A percentile compares a stretch with the other conserved stretches of the same genome.
Evolutionary conservation across 345 rosid genomes (phyloP).

Genomic region (Salix caprea): DNA sequence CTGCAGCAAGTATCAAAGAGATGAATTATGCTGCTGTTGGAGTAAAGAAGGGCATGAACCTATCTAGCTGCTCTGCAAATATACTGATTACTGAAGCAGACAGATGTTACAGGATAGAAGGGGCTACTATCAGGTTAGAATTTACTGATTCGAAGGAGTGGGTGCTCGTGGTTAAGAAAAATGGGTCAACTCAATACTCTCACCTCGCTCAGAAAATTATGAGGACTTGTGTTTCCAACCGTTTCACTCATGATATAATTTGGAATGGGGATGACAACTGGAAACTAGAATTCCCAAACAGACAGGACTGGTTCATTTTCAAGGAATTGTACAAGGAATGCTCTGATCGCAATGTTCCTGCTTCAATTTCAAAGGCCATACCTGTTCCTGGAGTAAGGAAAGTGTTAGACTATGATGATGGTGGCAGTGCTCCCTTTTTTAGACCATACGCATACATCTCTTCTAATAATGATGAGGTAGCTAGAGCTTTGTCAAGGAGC

Average conservation of each 20-base stretch:
- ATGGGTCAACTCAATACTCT: slow-evolving; percentile 38
- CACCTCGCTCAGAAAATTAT: slow-evolving; percentile 52
- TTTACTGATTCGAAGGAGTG: slow-evolving; percentile 57
- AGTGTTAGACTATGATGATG: slow-evolving; percentile 50
- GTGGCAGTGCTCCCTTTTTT: slow-evolving; percentile 27
- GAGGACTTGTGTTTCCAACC: slow-evolving; percentile 59
- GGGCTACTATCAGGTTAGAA: slow-evolving; percentile 53
- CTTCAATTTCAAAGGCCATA: slow-evolving; percentile 45
- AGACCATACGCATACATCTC: slow-evolving; percentile 62
- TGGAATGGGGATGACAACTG: slow-evolving; percentile 74
- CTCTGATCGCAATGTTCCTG: slow-evolving; percentile 53
- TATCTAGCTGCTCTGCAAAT: slow-evolving; percentile 54
- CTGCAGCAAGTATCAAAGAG: slow-evolving; percentile 33
- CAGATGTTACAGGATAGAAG: slow-evolving; percentile 72
- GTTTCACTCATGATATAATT: slow-evolving; percentile 55
- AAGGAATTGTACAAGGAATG: slow-evolving; percentile 88
- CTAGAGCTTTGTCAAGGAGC: slow-evolving; percentile 68
- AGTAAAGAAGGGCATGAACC: slow-evolving; percentile 32
- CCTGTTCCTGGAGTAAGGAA: slow-evolving; percentile 80
- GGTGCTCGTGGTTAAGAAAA: slow-evolving; percentile 59
- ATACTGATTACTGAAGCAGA: slow-evolving; percentile 53
- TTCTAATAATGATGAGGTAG: slow-evolving; percentile 55
- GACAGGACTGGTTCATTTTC: slow-evolving; percentile 71
- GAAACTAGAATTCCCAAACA: slow-evolving; percentile 77
- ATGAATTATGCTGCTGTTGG: slow-evolving; percentile 22